Percentiles rank a stretch among this genome's conserved stretches.
phyloP scores from a whole-genome alignment of 495 filamentous ascomycete species.

The Aspergillus ostianus region DNA sequence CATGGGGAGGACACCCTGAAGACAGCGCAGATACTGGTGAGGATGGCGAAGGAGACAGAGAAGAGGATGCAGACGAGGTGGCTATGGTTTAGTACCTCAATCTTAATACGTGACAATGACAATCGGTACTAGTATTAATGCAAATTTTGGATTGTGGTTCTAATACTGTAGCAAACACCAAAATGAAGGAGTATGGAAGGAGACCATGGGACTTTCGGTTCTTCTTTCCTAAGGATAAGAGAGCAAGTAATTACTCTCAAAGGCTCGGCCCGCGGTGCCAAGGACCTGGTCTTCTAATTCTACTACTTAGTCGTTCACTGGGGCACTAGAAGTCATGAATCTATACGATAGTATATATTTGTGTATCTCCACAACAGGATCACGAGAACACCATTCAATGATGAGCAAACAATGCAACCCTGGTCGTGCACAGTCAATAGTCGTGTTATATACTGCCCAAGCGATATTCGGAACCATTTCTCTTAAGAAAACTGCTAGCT shows the following conservation, averaged over 20 bases:
- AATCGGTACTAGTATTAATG: neutral
- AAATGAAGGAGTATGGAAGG: neutral
- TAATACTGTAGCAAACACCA: neutral
- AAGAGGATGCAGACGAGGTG: slow-evolving; percentile 43
- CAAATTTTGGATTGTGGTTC: neutral
- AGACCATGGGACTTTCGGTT: too few relatives aligned
- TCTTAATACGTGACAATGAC: slow-evolving; percentile 15
- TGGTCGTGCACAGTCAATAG: neutral
- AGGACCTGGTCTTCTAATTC: too few relatives aligned
- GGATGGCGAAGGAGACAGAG: slow-evolving; percentile 32
- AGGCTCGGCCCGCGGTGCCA: too few relatives aligned
- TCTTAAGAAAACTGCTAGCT: neutral
- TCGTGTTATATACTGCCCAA: neutral
- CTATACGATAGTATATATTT: neutral
- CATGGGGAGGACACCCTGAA: slow-evolving; percentile 45
- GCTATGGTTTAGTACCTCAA: slow-evolving; percentile 39
- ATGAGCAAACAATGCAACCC: neutral
- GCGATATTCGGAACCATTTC: neutral
- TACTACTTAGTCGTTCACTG: too few relatives aligned
- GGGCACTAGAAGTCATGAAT: too few relatives aligned
- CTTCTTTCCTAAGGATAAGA: too few relatives aligned
- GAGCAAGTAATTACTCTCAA: too few relatives aligned
- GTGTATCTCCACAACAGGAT: neutral
- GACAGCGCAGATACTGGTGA: slow-evolving; percentile 42
- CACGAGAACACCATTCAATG: neutral